Evolutionary conservation across 352 stramenopile genomes (phyloP).

Genomic region (Phytophthora syringae): DNA sequence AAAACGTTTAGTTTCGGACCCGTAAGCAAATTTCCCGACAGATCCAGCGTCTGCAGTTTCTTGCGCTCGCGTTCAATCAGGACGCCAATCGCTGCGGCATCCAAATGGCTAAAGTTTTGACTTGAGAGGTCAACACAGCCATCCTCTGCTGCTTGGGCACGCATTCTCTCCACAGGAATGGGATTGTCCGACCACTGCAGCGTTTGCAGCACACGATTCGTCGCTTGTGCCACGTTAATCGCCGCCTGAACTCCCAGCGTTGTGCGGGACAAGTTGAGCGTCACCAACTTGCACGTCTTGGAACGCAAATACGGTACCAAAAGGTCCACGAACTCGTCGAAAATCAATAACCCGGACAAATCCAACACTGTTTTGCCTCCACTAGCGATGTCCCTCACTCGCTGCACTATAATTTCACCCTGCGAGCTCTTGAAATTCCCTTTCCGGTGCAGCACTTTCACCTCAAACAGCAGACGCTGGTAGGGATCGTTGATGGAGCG

Average conservation of each 20-base stretch:
- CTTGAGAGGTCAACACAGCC: constrained; percentile 33
- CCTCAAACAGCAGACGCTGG: constrained; percentile 70
- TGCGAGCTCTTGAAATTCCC: constrained; percentile 74
- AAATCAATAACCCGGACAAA: constrained; percentile 59
- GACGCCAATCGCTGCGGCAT: constrained; percentile 58
- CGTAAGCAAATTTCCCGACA: constrained; percentile 63
- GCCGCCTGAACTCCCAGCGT: constrained; percentile 59
- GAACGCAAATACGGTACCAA: constrained; percentile 61
- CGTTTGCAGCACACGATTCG: constrained; percentile 46
- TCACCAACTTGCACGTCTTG: constrained; percentile 54
- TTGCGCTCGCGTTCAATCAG: constrained; percentile 56
- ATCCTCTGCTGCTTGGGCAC: constrained; percentile 34
- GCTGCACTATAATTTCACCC: constrained; percentile 58
- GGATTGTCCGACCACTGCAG: constrained; percentile 58
- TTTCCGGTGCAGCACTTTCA: constrained; percentile 61
- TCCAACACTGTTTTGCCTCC: constrained; percentile 48
- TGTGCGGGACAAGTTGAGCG: constrained; percentile 55
- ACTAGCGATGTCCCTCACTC: constrained; percentile 53
- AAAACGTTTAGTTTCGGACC: constrained; percentile 57
- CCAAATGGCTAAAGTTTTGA: constrained; percentile 61
- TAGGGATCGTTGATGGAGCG: constrained; percentile 64
- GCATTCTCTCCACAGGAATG: constrained; percentile 44
- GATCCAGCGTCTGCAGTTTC: constrained; percentile 56
- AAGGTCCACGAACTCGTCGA: constrained; percentile 65
- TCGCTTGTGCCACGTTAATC: constrained; percentile 42